phyloP scores from a whole-genome alignment of 352 stramenopile genomes.

The Phytophthora syringae region DNA sequence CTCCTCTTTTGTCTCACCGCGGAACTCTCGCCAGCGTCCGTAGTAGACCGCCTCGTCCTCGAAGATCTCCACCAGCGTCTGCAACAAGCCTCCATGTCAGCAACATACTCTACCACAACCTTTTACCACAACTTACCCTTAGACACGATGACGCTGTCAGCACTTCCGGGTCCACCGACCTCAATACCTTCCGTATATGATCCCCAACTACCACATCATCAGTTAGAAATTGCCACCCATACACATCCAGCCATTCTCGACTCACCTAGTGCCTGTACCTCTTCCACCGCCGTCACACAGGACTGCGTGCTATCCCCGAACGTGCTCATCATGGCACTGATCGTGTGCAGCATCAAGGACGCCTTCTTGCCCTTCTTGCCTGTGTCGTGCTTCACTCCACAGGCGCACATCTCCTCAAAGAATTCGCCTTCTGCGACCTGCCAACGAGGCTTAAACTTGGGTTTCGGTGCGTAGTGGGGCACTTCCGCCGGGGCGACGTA shows the following conservation, averaged over 20 bases:
- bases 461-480: conserved; percentile 50
- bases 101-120: too few relatives aligned
- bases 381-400: conserved; percentile 57
- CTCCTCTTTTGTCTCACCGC: conserved; percentile 78
- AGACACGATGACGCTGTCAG: conserved; percentile 53
- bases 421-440: conserved; percentile 80
- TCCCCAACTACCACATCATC: conserved; percentile 52
- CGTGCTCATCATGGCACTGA: conserved; percentile 86
- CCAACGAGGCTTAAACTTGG: conserved; percentile 62
- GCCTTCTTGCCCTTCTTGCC: conserved; percentile 44
- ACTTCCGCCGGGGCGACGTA: conserved; percentile 63
- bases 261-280: conserved; percentile 61
- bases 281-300: conserved; percentile 64
- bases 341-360: conserved; percentile 60
- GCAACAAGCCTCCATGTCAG: conserved; percentile 9
- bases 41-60: conserved; percentile 84
- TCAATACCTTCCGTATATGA: conserved; percentile 50
- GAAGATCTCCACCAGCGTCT: conserved; percentile 82
- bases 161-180: conserved; percentile 52
- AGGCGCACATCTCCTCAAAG: conserved; percentile 64
- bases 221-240: conserved; percentile 5
- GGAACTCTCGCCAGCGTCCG: conserved; percentile 85
- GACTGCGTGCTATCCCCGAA: conserved; percentile 73
- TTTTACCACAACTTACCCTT: conserved; percentile 35
- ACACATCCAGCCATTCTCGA: neutral